Evolutionary conservation across 2,329 filamentous ascomycete genomes (phyloP), one percentile per base, ranked within the genome.

Genomic region (Botrytis porri): DNA sequence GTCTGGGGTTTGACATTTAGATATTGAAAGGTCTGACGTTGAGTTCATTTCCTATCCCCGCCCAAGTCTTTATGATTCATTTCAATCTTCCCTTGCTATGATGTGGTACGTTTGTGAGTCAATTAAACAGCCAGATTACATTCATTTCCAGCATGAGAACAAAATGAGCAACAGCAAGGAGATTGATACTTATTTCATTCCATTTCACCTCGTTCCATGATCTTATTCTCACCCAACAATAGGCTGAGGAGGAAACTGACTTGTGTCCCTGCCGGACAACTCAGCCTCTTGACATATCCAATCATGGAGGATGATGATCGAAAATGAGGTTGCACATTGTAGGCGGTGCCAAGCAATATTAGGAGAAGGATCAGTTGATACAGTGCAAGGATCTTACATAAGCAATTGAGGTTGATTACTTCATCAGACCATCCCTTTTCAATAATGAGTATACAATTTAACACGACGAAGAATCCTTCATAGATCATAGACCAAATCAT

Each of bases 251-350:
- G 35, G 18, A 64, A 66, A 29, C 35, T 35, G 37, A 48, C 37
- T 14, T 43, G 5, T 35, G 35, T 54, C 60, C 8, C 32, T 59
- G 29, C 48, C 39, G 48, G 51, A 67, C 22, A 67, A 45, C 48
- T 67, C 62, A 67, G 70, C 51, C 62, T 72, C 70, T 45, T 48
- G 37, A 32, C n/a, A 59, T 39, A 67, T 57, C 62, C 62, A 66
- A 66, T 66, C 61, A 72, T 60, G 60, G 22, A 43, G 43, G 43
- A 64, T 61, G 51, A 45, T 45, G 29, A 70, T 70, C 39, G 7
- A 60, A 41, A 43, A 70, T 70, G 54, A 72, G 29, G 61, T 67
- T 72, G 37, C 32, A 60, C 48, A 10, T 37, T 54, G 37, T 37
- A 71, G 61, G 69, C 45, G 60, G 48, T 66, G 35, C 41, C 60